These are phyloP conservation scores for Rhizopus delemar DNA, from an alignment of 371 early-diverging fungal species.

Conservation along the genomic window DNA sequence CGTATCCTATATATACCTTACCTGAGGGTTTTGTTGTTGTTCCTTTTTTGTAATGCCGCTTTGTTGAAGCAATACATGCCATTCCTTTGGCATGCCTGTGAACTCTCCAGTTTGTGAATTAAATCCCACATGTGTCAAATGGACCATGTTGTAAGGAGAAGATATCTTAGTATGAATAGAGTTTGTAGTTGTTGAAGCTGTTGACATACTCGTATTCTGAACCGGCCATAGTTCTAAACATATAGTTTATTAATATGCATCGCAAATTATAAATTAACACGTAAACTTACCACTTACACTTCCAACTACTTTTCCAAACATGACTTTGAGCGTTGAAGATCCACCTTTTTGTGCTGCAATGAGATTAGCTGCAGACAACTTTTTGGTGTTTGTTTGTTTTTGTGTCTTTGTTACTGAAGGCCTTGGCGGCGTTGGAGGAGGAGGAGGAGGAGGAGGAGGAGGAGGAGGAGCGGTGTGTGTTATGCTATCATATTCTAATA, in stretches of 20 bases:
- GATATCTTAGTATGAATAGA: constrained; percentile 59
- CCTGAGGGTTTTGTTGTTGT: constrained; percentile 91
- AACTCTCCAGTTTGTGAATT: constrained; percentile 88
- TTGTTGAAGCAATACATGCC: constrained; percentile 85
- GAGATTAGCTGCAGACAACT: neutral
- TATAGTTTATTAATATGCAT: neutral
- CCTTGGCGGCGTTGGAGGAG: constrained; percentile 29
- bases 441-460: constrained; percentile 26
- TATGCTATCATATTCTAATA: neutral
- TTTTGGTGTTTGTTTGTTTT: constrained; percentile 4
- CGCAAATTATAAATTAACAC: neutral
- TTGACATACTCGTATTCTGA: constrained; percentile 5
- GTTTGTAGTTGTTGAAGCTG: constrained; percentile 10
- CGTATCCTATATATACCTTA: constrained; percentile 13
- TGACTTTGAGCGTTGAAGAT: constrained; percentile 57
- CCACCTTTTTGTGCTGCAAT: constrained; percentile 30
- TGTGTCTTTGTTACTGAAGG: constrained; percentile 21
- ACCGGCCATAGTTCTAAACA: constrained; percentile 28
- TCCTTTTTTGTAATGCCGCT: constrained; percentile 95
- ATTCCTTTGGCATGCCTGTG: constrained; percentile 91
- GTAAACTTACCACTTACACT: constrained; percentile 48
- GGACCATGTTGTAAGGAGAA: constrained; percentile 93
- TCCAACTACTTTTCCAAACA: constrained; percentile 62
- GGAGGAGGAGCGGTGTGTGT: constrained; percentile 6
- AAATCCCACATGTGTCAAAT: constrained; percentile 93